Conservation (phyloP, 768 basidiomycete genomes). For the Leucocoprinus birnbaumii region DNA sequence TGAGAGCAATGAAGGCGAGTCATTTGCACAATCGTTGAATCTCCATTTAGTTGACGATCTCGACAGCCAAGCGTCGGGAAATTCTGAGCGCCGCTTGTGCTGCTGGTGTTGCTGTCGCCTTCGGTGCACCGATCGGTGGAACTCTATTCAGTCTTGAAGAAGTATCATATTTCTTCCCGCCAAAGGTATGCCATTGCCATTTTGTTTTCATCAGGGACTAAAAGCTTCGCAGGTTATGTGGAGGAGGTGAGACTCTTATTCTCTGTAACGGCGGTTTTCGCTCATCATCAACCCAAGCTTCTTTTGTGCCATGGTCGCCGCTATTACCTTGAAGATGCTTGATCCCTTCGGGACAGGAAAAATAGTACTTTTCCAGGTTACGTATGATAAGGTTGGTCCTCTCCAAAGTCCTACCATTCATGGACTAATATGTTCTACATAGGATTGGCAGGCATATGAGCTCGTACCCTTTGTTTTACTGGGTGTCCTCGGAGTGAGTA, state of each 20-base stretch:
- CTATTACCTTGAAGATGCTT: constrained; percentile 87
- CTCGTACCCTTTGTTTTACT: constrained; percentile 81
- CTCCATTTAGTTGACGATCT: not conserved
- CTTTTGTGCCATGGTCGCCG: constrained; percentile 97
- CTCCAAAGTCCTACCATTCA: not conserved
- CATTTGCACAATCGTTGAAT: not conserved
- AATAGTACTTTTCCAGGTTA: constrained; percentile 88
- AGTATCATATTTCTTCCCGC: constrained; percentile 95
- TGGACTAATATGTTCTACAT: constrained; percentile 1
- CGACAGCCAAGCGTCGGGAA: constrained; percentile 84
- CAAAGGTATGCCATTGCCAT: constrained; percentile 53
- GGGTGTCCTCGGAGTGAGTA: constrained; percentile 82
- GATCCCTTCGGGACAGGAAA: constrained; percentile 97
- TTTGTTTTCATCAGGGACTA: not conserved
- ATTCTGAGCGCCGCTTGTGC: constrained; percentile 95
- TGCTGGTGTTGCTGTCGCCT: constrained; percentile 96
- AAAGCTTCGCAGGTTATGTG: constrained; percentile 71
- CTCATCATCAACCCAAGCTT: constrained; percentile 54
- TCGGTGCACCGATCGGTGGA: constrained; percentile 95
- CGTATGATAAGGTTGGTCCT: constrained; percentile 74
- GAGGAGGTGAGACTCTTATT: constrained; percentile 61
- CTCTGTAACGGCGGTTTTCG: constrained; percentile 17
- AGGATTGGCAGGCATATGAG: constrained; percentile 95
- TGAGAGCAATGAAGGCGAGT: constrained; percentile 88
- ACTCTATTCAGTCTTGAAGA: constrained; percentile 93